A percentile compares a stretch with the other conserved stretches of the same genome.
Conservation (phyloP, 805 yeast genomes). For the Cyberlindnera americana region DNA sequence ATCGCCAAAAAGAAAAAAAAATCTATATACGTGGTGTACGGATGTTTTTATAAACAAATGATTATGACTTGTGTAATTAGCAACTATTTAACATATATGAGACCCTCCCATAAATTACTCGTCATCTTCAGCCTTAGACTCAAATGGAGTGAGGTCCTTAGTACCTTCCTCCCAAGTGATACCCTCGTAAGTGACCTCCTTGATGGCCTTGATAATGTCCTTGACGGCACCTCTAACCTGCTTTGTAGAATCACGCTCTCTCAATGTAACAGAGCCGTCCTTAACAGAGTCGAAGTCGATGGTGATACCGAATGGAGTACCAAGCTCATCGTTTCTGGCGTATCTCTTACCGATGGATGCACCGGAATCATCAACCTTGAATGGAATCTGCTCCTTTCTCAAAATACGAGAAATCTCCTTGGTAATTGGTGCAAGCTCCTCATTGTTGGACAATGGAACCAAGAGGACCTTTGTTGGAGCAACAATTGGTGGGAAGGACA, state of each 20-base stretch:
- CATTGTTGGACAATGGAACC: slow-evolving; percentile 88
- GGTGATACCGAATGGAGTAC: slow-evolving; percentile 98
- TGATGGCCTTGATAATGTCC: slow-evolving; percentile 70
- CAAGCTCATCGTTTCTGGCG: slow-evolving; percentile 97
- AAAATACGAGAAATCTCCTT: slow-evolving; percentile 64
- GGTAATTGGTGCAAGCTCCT: slow-evolving; percentile 72
- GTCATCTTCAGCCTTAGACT: slow-evolving; percentile 51
- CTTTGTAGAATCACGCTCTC: slow-evolving; percentile 95
- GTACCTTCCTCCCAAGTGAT: slow-evolving; percentile 87
- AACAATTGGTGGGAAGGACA: slow-evolving; percentile 90
- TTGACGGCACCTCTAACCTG: slow-evolving; percentile 91
- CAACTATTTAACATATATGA: slow-evolving; percentile 1
- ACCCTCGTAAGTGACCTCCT: slow-evolving; percentile 70
- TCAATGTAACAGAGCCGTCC: slow-evolving; percentile 85
- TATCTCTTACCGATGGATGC: slow-evolving; percentile 98
- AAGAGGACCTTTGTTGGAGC: slow-evolving; percentile 97
- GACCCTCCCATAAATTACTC: slow-evolving; percentile 15
- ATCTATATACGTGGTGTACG: not conserved
- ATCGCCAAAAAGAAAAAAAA: not conserved
- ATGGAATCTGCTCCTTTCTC: slow-evolving; percentile 81
- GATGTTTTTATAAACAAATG: not conserved
- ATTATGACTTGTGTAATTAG: no score
- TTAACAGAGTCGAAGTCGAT: slow-evolving; percentile 90
- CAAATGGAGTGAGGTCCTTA: slow-evolving; percentile 65
- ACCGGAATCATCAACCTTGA: slow-evolving; percentile 94